phyloP scores from a whole-genome alignment of 176 grass and related monocot genomes.

The Lolium rigidum region DNA sequence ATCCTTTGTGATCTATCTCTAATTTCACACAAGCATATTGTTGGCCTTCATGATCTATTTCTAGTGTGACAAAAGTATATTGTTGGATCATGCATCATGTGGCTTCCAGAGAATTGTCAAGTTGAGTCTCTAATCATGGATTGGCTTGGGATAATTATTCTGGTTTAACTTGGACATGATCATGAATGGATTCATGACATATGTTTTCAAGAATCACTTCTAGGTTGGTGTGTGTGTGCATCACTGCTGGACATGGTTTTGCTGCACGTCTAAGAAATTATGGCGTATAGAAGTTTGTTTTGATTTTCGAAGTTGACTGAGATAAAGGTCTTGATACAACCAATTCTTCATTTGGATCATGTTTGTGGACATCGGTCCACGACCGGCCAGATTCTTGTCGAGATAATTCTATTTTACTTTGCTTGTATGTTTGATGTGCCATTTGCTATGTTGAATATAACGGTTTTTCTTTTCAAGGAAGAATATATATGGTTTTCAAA shows the following conservation, averaged over 20 bases:
- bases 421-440: background rate
- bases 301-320: background rate
- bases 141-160: background rate
- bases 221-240: background rate
- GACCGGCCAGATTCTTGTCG: background rate
- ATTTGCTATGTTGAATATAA: background rate
- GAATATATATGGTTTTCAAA: background rate
- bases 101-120: conserved; percentile 1
- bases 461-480: background rate
- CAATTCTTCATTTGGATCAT: background rate
- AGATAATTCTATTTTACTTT: background rate
- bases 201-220: background rate
- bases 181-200: background rate
- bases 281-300: background rate
- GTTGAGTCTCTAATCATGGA: background rate
- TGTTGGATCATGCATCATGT: conserved; percentile 18
- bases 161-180: background rate
- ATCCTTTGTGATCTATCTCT: background rate
- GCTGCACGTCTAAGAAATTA: background rate
- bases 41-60: background rate
- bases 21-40: background rate
- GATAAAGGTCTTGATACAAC: background rate
- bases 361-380: background rate
- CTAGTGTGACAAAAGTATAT: background rate
- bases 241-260: background rate